Base-by-base conservation (phyloP, 768 basidiomycete genomes). In the Pleurotus tuoliensis region DNA sequence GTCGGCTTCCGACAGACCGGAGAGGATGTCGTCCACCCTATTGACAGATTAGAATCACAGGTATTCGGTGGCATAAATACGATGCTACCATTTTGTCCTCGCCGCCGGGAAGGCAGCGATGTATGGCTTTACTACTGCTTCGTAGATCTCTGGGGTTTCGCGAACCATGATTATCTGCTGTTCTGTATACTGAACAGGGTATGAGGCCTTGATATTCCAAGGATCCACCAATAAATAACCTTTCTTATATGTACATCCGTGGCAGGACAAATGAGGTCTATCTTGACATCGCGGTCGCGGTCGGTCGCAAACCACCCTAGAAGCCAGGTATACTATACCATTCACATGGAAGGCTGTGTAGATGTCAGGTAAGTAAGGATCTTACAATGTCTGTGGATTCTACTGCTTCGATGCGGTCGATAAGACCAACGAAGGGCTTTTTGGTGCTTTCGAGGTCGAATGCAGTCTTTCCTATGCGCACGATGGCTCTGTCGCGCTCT, bases 181-280 rank as follows among this genome's bases (percentile, higher is more conserved):
- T 49, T 68, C 78, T 6, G 88, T 83, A 68, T 98, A 95, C 88
- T 94, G 40, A 20, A 58, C 5, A 55, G 16, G 18, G 24, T 5
- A 56, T 22, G 25, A 34, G 11, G 11, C 30, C 9, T 3, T 11
- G 11, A 9, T 9, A 44, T 55, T 37, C 41, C 37, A 48, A 46
- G 34, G 3, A 15, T 40, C 38, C 18, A 18, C 2, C 13, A 2
- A 30, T 7, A 18, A 39, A 63, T 27, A 38, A 86, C 90, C 79
- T 97, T 97, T 59, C 79, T 80, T 57, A 98, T 86, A 65, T 98
- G 94, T 3, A 86, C 82, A 6, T 94, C 90, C 0, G 93, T 98
- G 1, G 93, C 93, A 13, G 96, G 96, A 59, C 80, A 89, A 51
- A 97, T 87, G 15, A 94, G 75, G 59, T 85, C 90, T 61, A 98